phyloP scores from a whole-genome alignment of 305 asterid species.

The Lippia alba region DNA sequence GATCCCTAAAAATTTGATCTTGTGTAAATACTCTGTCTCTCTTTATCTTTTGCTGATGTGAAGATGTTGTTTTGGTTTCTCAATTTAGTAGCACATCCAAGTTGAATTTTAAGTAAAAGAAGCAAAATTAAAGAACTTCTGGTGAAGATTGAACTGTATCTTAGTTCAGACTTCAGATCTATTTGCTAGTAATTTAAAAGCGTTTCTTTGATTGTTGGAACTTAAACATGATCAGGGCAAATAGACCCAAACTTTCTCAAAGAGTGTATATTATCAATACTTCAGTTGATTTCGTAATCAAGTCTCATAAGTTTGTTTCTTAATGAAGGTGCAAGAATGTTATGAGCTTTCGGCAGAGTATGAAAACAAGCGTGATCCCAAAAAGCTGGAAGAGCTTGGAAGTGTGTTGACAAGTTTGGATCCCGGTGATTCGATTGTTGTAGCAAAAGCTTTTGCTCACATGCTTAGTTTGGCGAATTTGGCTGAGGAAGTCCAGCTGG shows the following conservation, averaged over 20 bases:
- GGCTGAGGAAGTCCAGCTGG: conserved; percentile 98
- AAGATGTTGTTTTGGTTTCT: not conserved
- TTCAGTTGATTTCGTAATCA: conserved; percentile 5
- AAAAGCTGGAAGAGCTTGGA: conserved; percentile 92
- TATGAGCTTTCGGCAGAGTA: conserved; percentile 94
- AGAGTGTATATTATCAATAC: not conserved
- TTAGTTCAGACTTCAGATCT: not conserved
- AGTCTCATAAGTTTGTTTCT: not conserved
- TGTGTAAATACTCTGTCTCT: not conserved
- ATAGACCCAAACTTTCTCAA: too few relatives aligned
- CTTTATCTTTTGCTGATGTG: not conserved
- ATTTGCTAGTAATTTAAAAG: not conserved
- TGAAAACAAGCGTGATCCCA: conserved; percentile 69
- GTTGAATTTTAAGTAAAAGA: not conserved
- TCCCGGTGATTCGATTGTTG: conserved; percentile 92
- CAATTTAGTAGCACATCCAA: not conserved
- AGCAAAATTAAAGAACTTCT: not conserved
- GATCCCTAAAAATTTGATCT: not conserved
- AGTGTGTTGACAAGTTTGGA: conserved; percentile 84
- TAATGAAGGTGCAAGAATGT: conserved; percentile 82
- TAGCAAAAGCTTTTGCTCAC: conserved; percentile 89
- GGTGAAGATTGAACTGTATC: not conserved
- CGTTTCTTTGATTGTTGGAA: conserved; percentile 5
- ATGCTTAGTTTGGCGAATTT: conserved; percentile 98
- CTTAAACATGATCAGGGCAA: not conserved